Percentiles rank a stretch among this genome's conserved stretches.
Evolutionary conservation across 1,284 basidiomycete species (phyloP).

Genomic region (Fistulina hepatica): DNA sequence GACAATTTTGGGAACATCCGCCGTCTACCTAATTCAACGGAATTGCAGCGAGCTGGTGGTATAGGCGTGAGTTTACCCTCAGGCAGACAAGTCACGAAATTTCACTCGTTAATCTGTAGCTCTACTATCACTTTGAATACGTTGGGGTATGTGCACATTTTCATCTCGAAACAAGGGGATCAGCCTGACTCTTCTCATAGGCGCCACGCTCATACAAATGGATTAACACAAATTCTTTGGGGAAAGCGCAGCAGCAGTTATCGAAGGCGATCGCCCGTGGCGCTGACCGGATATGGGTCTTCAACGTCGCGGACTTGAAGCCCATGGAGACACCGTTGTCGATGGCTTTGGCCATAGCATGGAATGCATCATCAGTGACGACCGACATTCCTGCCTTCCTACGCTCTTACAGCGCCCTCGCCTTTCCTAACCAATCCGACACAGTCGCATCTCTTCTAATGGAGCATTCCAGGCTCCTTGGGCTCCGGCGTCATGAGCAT

Average conservation of each 20-base stretch:
- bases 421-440: slow-evolving; percentile 27
- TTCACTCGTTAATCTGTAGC: not conserved
- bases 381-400: slow-evolving; percentile 39
- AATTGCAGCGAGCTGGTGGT: slow-evolving; percentile 7
- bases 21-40: slow-evolving; percentile 6
- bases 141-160: too few relatives aligned
- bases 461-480: slow-evolving; percentile 51
- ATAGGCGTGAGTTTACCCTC: slow-evolving; percentile 5
- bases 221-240: slow-evolving; percentile 17
- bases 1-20: slow-evolving; percentile 30
- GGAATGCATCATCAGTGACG: slow-evolving; percentile 44
- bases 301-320: slow-evolving; percentile 64
- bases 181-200: too few relatives aligned
- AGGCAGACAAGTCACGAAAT: too few relatives aligned
- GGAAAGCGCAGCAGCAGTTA: slow-evolving; percentile 23
- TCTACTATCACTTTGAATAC: slow-evolving; percentile 10
- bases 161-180: too few relatives aligned
- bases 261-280: slow-evolving; percentile 46
- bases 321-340: slow-evolving; percentile 29
- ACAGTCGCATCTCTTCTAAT: slow-evolving; percentile 41
- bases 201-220: slow-evolving; percentile 49
- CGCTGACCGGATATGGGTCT: slow-evolving; percentile 47
- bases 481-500: slow-evolving; percentile 57
- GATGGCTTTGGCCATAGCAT: slow-evolving; percentile 27
- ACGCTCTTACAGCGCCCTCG: slow-evolving; percentile 58